phyloP scores from a whole-genome alignment of 2,329 filamentous ascomycete genomes.

The Aspergillus sp. region DNA sequence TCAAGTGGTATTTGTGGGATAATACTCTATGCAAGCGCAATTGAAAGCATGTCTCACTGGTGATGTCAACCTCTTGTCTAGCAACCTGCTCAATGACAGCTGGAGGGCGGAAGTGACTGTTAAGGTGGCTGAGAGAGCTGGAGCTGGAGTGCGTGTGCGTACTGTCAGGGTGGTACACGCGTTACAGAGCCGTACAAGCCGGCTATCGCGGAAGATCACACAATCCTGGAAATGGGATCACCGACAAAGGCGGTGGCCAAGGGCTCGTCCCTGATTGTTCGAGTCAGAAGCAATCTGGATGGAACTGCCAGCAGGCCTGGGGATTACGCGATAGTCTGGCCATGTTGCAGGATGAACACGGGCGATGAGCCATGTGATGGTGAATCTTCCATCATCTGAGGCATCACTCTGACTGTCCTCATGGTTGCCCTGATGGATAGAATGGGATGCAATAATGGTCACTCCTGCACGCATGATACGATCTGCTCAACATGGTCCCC shows the following conservation, averaged over 20 bases:
- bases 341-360: slow-evolving; percentile 4
- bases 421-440: neutral
- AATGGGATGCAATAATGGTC: slow-evolving; percentile 9
- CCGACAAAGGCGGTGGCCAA: slow-evolving; percentile 5
- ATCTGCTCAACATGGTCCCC: neutral
- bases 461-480: slow-evolving; percentile 14
- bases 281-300: neutral
- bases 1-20: too few relatives aligned
- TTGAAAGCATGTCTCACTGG: too few relatives aligned
- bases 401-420: neutral
- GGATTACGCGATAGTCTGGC: slow-evolving; percentile 8
- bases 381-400: slow-evolving; percentile 15
- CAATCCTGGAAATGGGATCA: slow-evolving; percentile 12
- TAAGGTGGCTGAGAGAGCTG: slow-evolving; percentile 13
- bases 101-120: slow-evolving; percentile 12
- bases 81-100: too few relatives aligned
- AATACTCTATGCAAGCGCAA: too few relatives aligned
- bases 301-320: neutral
- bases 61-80: too few relatives aligned
- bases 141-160: slow-evolving; percentile 23
- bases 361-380: slow-evolving; percentile 17
- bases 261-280: neutral
- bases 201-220: slow-evolving; percentile 28
- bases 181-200: slow-evolving; percentile 11
- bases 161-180: slow-evolving; percentile 8